These are phyloP conservation scores for Nematodospora valgi DNA, from an alignment of 805 yeast genomes.

Conservation along the genomic window DNA sequence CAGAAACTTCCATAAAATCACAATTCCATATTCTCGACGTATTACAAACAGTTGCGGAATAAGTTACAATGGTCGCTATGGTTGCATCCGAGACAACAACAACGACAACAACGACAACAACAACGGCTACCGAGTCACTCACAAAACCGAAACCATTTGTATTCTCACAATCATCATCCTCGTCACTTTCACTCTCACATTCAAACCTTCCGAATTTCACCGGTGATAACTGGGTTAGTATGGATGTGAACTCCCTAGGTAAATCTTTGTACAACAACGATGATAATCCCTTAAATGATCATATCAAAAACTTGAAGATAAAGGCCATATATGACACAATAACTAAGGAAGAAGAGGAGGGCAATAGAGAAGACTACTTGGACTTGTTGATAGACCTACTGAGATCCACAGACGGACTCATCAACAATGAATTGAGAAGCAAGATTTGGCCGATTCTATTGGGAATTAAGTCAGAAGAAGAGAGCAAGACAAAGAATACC, in stretches of 20 bases:
- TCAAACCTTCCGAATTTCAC: not conserved
- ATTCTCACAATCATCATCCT: not conserved
- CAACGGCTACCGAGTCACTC: no score
- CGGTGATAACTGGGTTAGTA: constrained; percentile 45
- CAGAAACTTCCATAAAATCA: no score
- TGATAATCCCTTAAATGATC: constrained; percentile 38
- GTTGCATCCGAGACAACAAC: no score
- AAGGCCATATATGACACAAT: constrained; percentile 29
- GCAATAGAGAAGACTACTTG: constrained; percentile 17
- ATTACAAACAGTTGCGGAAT: no score
- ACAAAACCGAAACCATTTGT: no score
- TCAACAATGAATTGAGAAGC: constrained; percentile 38
- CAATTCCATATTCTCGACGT: no score
- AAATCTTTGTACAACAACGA: constrained; percentile 42
- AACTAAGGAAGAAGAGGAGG: not conserved
- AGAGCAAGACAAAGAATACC: not conserved
- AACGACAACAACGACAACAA: no score
- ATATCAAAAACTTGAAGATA: constrained; percentile 33
- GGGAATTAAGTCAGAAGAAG: constrained; percentile 16
- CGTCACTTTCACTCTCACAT: not conserved
- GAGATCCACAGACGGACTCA: constrained; percentile 46
- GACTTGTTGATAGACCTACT: constrained; percentile 29
- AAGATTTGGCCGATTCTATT: constrained; percentile 53
- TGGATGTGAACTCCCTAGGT: constrained; percentile 46
- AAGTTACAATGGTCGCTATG: no score